phyloP scores from a whole-genome alignment of 345 rosid species.

The Trapa incisa region DNA sequence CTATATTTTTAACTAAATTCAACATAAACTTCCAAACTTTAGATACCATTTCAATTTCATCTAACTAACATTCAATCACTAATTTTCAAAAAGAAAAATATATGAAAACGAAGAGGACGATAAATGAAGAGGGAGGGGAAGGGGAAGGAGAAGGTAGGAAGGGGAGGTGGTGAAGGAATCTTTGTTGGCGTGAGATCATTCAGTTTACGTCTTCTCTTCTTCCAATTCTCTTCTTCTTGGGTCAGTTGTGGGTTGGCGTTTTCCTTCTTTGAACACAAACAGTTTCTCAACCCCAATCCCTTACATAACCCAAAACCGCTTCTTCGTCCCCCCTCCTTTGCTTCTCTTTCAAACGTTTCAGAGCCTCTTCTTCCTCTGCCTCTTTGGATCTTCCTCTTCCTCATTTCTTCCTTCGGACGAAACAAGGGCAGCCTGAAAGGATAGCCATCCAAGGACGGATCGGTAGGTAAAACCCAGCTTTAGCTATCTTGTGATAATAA shows the following conservation, averaged over 20 bases:
- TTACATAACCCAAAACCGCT: not conserved
- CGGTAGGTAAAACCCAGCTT: not conserved
- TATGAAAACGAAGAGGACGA: not conserved
- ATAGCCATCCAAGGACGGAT: not conserved
- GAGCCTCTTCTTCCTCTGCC: not conserved
- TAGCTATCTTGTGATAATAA: not conserved
- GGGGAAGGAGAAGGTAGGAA: not conserved
- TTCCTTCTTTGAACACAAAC: not conserved
- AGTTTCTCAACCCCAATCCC: not conserved
- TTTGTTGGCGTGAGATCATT: not conserved
- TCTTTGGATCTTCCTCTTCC: not conserved
- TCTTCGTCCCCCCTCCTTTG: not conserved
- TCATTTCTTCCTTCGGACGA: not conserved
- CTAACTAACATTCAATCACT: no score
- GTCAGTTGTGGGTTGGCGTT: not conserved
- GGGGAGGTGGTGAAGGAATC: not conserved
- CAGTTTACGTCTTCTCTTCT: not conserved
- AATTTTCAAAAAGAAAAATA: no score
- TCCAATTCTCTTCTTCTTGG: not conserved
- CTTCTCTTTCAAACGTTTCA: not conserved
- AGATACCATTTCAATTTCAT: no score
- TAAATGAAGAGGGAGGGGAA: not conserved
- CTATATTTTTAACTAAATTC: no score
- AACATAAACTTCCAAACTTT: no score
- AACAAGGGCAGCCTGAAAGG: not conserved